Evolutionary conservation across 139 green algal species (phyloP).

Genomic region (Cymbomonas tetramitiformis): DNA sequence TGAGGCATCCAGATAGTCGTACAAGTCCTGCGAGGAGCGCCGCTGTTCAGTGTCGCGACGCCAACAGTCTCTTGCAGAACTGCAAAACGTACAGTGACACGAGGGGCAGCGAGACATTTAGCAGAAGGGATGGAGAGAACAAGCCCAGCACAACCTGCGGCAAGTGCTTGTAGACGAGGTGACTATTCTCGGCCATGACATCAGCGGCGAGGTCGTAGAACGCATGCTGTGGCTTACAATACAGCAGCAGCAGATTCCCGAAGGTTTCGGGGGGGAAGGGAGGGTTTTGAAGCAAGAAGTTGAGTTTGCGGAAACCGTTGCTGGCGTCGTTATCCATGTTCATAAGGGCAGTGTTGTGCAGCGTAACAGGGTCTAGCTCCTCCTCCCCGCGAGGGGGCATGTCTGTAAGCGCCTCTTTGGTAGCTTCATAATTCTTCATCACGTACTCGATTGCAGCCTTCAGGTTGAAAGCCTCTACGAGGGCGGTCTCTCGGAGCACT

Average conservation of each 20-base stretch:
- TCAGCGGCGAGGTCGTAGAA: conserved; percentile 65
- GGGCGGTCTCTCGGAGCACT: conserved; percentile 54
- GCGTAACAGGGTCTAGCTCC: conserved; percentile 74
- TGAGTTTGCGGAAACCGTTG: conserved; percentile 66
- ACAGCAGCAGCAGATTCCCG: conserved; percentile 69
- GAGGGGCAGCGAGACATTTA: neutral
- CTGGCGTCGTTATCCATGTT: conserved; percentile 43
- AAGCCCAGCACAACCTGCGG: conserved; percentile 4
- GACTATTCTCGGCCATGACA: conserved; percentile 56
- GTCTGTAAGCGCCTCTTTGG: conserved; percentile 41
- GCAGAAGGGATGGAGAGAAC: neutral
- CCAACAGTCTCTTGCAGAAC: no score
- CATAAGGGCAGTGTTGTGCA: conserved; percentile 75
- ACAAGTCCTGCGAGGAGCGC: no score
- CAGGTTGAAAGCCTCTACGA: conserved; percentile 81
- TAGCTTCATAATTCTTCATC: conserved; percentile 52
- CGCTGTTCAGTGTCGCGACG: conserved; percentile 9
- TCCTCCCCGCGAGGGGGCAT: conserved; percentile 60
- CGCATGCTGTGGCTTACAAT: conserved; percentile 49
- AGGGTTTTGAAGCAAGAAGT: conserved; percentile 60
- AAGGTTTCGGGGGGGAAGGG: conserved; percentile 66
- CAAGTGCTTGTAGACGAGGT: conserved; percentile 42
- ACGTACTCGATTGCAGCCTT: conserved; percentile 67
- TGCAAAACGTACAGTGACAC: neutral
- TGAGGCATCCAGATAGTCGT: conserved; percentile 52